Evolutionary conservation across 371 early-diverging fungal genomes (phyloP), one percentile per base, ranked within the genome.

Genomic region (Mucor irregularis): DNA sequence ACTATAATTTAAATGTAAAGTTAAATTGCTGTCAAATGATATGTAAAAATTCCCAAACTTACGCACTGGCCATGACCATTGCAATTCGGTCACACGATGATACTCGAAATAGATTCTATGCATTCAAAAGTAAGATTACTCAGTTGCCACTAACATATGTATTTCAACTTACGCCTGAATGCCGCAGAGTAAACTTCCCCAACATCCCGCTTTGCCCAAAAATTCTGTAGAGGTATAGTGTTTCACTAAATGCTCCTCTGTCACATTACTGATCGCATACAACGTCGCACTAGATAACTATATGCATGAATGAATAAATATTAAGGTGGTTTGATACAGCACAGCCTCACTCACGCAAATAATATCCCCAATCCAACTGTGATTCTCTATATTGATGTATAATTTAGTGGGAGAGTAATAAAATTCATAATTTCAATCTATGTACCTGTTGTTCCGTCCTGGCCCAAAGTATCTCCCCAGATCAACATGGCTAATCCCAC

Each of bases 311-410:
- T 14, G 25, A 31, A 34, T 34, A 38, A 38, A 17, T 17, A 38
- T 4, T 17, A 38, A 19, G 4, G 7, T 38, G 39, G 26, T 21
- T 46, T n/a, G n/a, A 17, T 13, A 40, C 13, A 11, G 5, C n/a
- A n/a, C n/a, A n/a, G n/a, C n/a, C n/a, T 29, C 2, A 46, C 58
- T 42, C 69, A 76, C 77, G 45, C 77, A 73, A 19, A 71, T 58
- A 6, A 76, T 17, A 55, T 76, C 77, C 21, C 77, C 77, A 34
- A 73, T 63, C 77, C 77, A 76, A 44, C 69, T 71, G 48, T 76
- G 77, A 19, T 76, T 71, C 10, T 17, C 71, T 69, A 59, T 9
- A 13, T 7, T 16, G 4, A 19, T 13, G 29, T 9, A 14, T 24
- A 30, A 52, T 6, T 26, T 4, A 22, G 37, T 40, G 16, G n/a